Conservation (phyloP, 2,329 filamentous ascomycete species). For the Stemphylium vesicarium region DNA sequence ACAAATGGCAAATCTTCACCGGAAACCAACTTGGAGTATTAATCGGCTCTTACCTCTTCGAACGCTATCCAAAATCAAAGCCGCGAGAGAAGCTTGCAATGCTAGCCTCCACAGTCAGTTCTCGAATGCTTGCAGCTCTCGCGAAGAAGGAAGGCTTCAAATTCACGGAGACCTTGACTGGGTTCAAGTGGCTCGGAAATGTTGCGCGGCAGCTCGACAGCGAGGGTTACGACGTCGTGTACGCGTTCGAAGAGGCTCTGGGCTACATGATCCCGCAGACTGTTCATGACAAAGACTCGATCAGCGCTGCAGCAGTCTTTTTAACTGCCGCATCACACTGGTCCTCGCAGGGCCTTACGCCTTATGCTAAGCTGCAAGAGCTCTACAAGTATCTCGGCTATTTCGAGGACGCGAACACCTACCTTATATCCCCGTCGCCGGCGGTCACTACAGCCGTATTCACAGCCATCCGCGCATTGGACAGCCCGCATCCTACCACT, state of each 20-base stretch:
- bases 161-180: constrained; percentile 67
- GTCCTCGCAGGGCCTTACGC: constrained; percentile 60
- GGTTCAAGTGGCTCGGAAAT: constrained; percentile 73
- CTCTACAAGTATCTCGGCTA: constrained; percentile 65
- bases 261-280: constrained; percentile 70
- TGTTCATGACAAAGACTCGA: constrained; percentile 69
- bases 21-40: constrained; percentile 70
- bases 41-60: constrained; percentile 63
- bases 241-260: constrained; percentile 70
- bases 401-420: constrained; percentile 69
- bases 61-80: constrained; percentile 51
- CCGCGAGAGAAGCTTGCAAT: constrained; percentile 57
- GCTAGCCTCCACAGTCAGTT: constrained; percentile 69
- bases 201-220: constrained; percentile 58
- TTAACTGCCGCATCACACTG: constrained; percentile 62
- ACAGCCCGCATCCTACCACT: constrained; percentile 51
- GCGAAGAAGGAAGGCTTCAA: constrained; percentile 62
- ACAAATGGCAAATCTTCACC: constrained; percentile 65
- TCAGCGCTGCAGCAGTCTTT: constrained; percentile 66
- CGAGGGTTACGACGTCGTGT: constrained; percentile 59
- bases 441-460: constrained; percentile 62
- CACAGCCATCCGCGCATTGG: constrained; percentile 57
- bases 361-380: constrained; percentile 62
- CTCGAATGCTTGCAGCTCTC: constrained; percentile 66
- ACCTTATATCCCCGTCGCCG: constrained; percentile 65